Evolutionary conservation across 2,329 filamentous ascomycete species (phyloP).

Genomic region (Penicillium sp.): DNA sequence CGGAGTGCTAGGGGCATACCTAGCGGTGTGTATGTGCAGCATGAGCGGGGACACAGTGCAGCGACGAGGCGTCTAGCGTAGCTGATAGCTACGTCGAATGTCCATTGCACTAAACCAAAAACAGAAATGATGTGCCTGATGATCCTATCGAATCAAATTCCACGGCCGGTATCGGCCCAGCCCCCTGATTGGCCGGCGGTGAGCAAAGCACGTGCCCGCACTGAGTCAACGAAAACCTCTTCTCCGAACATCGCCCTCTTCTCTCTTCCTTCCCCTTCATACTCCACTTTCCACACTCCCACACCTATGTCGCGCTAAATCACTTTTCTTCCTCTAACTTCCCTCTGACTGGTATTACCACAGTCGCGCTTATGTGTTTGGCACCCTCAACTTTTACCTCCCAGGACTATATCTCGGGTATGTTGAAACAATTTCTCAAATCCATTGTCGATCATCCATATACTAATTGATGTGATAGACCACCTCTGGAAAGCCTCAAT

Average conservation of each 20-base stretch:
- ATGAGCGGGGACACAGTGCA: background rate
- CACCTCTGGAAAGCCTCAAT: conserved; percentile 68
- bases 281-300: conserved; percentile 5
- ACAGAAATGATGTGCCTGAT: background rate
- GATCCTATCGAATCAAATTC: background rate
- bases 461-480: conserved; percentile 43
- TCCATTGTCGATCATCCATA: conserved; percentile 4
- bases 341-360: conserved; percentile 37
- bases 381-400: conserved; percentile 82
- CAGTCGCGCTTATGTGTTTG: conserved; percentile 77
- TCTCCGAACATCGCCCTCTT: conserved; percentile 9
- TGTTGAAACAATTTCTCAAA: conserved; percentile 16
- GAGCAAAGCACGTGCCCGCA: conserved; percentile 26
- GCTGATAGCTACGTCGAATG: background rate
- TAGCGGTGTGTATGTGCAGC: conserved; percentile 2
- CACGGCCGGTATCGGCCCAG: conserved; percentile 17
- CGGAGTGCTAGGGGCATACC: background rate
- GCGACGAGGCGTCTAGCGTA: background rate
- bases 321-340: conserved; percentile 8
- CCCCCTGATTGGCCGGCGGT: conserved; percentile 31
- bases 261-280: conserved; percentile 9
- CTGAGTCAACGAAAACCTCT: conserved; percentile 23
- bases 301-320: conserved; percentile 32
- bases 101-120: background rate
- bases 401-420: conserved; percentile 70